Evolutionary conservation across 2,329 filamentous ascomycete species (phyloP).

Genomic region (Ciborinia camelliae): DNA sequence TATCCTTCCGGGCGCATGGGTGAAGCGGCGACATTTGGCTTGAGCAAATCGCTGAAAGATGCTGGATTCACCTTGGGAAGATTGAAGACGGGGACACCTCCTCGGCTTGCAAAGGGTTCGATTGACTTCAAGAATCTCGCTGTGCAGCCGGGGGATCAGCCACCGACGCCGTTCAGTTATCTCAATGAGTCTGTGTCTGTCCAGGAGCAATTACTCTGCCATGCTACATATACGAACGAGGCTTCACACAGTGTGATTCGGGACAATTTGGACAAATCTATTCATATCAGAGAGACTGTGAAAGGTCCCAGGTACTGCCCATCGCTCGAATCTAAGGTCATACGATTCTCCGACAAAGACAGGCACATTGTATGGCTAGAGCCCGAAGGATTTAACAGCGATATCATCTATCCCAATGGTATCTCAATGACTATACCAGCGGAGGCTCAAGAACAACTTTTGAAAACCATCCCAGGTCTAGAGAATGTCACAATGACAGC

Average conservation of each 20-base stretch:
- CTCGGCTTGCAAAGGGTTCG: conserved; percentile 74
- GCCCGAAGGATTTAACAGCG: conserved; percentile 87
- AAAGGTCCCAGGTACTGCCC: conserved; percentile 94
- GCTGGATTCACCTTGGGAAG: conserved; percentile 88
- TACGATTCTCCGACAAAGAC: conserved; percentile 77
- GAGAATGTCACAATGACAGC: conserved; percentile 91
- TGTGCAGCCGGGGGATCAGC: conserved; percentile 75
- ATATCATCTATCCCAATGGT: conserved; percentile 92
- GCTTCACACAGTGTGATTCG: conserved; percentile 79
- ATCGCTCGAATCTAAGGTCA: conserved; percentile 89
- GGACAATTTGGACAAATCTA: conserved; percentile 87
- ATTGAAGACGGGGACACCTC: conserved; percentile 93
- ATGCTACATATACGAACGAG: conserved; percentile 82
- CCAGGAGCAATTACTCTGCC: conserved; percentile 78
- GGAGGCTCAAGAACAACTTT: conserved; percentile 77
- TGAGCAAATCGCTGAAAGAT: conserved; percentile 85
- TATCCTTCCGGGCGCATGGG: conserved; percentile 90
- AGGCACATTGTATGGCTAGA: conserved; percentile 94
- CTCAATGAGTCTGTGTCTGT: conserved; percentile 77
- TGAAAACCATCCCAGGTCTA: conserved; percentile 84
- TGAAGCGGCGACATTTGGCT: conserved; percentile 85
- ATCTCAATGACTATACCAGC: conserved; percentile 95
- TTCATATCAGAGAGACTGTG: conserved; percentile 93
- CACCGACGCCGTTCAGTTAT: conserved; percentile 88
- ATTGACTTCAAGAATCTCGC: conserved; percentile 76